Evolutionary conservation across 2,329 filamentous ascomycete genomes (phyloP), one percentile per base, ranked within the genome.

Genomic region (Lecanoromycetidae sp.): DNA sequence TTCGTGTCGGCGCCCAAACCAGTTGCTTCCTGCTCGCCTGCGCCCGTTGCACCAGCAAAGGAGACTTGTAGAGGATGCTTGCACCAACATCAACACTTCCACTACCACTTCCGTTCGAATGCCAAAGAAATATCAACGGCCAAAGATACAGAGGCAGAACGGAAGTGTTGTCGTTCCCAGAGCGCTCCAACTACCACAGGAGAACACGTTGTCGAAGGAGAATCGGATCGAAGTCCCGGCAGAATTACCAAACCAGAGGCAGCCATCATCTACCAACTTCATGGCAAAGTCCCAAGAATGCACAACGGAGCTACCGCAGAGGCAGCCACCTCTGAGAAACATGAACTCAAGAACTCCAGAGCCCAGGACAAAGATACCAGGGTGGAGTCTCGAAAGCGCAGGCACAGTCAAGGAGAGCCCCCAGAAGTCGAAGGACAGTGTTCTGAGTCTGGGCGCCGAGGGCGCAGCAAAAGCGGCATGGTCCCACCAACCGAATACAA

Each of bases 21-120:
- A 38, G 15, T 29, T 25, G 4, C 20, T 44, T 13, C 46, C 40
- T 19, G 40, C 29, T n/a, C 34, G 30, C 15, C 35, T 45, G 23
- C 36, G 30, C n/a, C 41, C 29, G 4, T 17, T 20, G 10, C 29
- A 23, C 20, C 35, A 40, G 36, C 22, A 42, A 42, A 25, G 32
- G 38, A 36, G 17, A 17, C 19, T 17, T 37, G 32, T 20, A 42
- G 32, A 47, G 38, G 38, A 44, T 49, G 47, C 19, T n/a, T 49
- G 34, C 48, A 46, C 32, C 42, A 48, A 15, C 37, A 41, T 19
- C 38, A 49, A 32, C 47, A 50, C 36, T 44, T 36, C 35, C 43
- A 50, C 32, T 44, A 46, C 43, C 48, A 50, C 37, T 40, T 45
- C 32, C 26, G 46, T 12, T 20, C 17, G 30, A 15, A 33, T 5